Evolutionary conservation across 768 basidiomycete species (phyloP), one percentile per base, ranked within the genome.

Genomic region (Mycena latifolia): DNA sequence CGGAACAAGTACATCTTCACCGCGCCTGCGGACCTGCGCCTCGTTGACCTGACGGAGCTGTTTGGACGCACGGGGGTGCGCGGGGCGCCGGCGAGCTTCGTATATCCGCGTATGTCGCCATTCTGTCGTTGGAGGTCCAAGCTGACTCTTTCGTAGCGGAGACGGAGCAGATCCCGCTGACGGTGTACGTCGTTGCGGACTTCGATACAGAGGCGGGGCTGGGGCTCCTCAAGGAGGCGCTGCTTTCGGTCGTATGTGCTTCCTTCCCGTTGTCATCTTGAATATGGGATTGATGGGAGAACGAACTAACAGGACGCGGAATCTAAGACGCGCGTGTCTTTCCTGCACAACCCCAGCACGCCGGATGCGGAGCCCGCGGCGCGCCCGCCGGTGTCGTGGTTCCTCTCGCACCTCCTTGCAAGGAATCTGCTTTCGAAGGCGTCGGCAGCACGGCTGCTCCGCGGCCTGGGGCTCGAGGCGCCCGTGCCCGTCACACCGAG

Each of bases 1-100:
- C 80, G 98, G n/a, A 98, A 95, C 76, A 81, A 78, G 28, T 88
- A 92, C 73, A 89, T 98, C 58, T 87, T 89, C 71, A 88, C 91
- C 0, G 72, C 80, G 10, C 78, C 78, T 17, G 69, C 81, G 5
- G 81, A 78, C 35, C 74, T 93, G 14, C 81, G 80, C 28, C 78
- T 93, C 27, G 75, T 86, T 63, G 87, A 86, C 69, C 73, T 93
- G 12, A 82, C 84, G 0, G 87, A 89, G 14, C 66, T 92, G 2
- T 85, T 90, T 58, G 74, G 73, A 17, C 76, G 78, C 51, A 81
- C 83, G 0, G 81, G 83, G 9, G 84, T 89, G 70, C 75, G 77
- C 39, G 72, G 77, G 22, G 74, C 76, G 5, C 69, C 81, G 1
- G 78, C 78, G 1, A 79, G 84, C 8, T 94, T 91, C 70, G 70